A percentile compares a stretch with the other conserved stretches of the same genome.
Conservation (phyloP, 2,329 filamentous ascomycete genomes). For the Diaporthe amygdali region DNA sequence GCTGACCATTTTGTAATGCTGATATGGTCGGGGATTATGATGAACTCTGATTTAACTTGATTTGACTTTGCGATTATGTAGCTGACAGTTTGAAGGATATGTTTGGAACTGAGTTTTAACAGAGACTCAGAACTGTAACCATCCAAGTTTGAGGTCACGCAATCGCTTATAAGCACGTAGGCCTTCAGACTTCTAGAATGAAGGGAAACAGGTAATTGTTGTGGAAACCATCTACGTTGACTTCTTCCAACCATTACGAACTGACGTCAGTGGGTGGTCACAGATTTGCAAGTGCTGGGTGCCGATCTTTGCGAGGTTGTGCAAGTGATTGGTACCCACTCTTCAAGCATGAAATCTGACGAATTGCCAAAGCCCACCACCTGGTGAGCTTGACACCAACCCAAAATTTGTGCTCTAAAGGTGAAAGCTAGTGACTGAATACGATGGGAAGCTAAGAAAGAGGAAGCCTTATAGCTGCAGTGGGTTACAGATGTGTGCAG, state of each 20-base stretch:
- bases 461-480: background rate
- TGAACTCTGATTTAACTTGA: background rate
- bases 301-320: background rate
- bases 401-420: background rate
- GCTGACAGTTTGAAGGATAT: background rate
- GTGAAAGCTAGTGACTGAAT: background rate
- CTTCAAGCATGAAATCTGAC: background rate
- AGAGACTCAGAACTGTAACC: background rate
- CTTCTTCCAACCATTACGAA: background rate
- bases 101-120: background rate
- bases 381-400: background rate
- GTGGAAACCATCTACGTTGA: background rate
- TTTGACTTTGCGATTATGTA: background rate
- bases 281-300: background rate
- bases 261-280: slow-evolving; percentile 4
- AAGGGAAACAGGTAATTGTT: slow-evolving; percentile 3
- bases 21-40: background rate
- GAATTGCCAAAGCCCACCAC: background rate
- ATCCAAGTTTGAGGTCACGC: background rate
- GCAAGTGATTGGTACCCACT: background rate
- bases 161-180: background rate
- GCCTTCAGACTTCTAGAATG: background rate
- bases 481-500: background rate
- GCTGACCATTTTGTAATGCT: background rate
- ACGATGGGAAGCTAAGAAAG: background rate